Percentiles rank a stretch among this genome's conserved stretches.
Evolutionary conservation across 495 filamentous ascomycete genomes (phyloP).

Genomic region (Hypoxylon trugodes): DNA sequence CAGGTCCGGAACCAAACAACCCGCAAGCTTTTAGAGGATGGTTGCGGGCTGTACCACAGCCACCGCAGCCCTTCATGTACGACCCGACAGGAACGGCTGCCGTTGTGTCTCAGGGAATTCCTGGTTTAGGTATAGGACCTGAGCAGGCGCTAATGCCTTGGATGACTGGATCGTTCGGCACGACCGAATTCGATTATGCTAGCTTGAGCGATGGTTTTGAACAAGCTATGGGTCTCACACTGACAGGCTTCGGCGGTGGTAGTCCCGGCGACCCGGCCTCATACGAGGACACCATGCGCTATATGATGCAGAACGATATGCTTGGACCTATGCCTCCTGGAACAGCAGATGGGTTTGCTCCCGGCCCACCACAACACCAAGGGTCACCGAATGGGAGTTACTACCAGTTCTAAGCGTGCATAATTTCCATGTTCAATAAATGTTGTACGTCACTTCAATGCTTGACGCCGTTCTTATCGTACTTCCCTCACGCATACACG

Average conservation of each 20-base stretch:
- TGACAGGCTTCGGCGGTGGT: conserved; percentile 50
- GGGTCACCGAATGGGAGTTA: conserved; percentile 8
- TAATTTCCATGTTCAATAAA: too few species aligned
- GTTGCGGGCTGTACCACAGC: conserved; percentile 21
- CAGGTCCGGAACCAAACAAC: conserved; percentile 9
- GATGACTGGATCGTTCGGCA: conserved; percentile 41
- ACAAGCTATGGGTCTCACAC: conserved; percentile 60
- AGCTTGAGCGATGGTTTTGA: conserved; percentile 56
- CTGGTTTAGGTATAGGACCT: not conserved
- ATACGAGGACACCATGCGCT: conserved; percentile 44
- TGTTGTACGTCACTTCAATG: too few species aligned
- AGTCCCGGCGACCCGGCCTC: conserved; percentile 36
- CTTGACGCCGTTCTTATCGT: too few species aligned
- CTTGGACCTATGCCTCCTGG: conserved; percentile 23
- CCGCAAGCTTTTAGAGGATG: conserved; percentile 13
- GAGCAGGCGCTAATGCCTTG: conserved; percentile 42
- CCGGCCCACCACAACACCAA: conserved; percentile 2
- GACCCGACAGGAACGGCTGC: conserved; percentile 23
- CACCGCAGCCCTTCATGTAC: conserved; percentile 42
- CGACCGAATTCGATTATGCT: conserved; percentile 49
- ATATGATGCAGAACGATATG: conserved; percentile 46
- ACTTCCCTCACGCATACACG: too few species aligned
- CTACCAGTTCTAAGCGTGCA: conserved; percentile 18
- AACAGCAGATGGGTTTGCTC: conserved; percentile 16
- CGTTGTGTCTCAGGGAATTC: conserved; percentile 1